These are phyloP conservation scores for Talaromyces wortmannii DNA, from an alignment of 495 filamentous ascomycete species.

Conservation along the genomic window DNA sequence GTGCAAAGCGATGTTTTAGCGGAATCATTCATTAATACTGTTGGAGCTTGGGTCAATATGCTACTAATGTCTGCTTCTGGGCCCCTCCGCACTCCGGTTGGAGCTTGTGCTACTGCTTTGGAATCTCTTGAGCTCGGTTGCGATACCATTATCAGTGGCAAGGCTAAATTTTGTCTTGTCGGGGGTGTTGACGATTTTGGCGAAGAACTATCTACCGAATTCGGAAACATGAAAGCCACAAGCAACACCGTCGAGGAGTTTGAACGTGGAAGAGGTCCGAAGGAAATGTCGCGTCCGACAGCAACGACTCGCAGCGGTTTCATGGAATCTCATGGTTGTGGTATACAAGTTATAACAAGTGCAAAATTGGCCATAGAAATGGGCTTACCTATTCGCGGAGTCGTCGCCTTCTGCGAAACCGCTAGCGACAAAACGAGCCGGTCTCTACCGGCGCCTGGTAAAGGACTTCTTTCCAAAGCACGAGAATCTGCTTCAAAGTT, in stretches of 20 bases:
- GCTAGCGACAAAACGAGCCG: constrained; percentile 15
- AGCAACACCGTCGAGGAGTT: constrained; percentile 8
- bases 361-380: constrained; percentile 14
- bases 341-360: constrained; percentile 12
- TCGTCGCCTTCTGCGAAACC: constrained; percentile 8
- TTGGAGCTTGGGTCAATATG: constrained; percentile 16
- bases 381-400: constrained; percentile 13
- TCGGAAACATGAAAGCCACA: constrained; percentile 15
- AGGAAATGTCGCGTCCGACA: constrained; percentile 16
- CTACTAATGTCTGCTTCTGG: constrained; percentile 12
- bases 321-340: constrained; percentile 14
- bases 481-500: constrained; percentile 1
- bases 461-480: constrained; percentile 13
- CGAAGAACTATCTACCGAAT: constrained; percentile 11
- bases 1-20: constrained; percentile 12
- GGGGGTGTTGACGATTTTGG: constrained; percentile 14
- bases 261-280: constrained; percentile 6
- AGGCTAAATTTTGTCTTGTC: constrained; percentile 11
- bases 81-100: constrained; percentile 14
- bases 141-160: constrained; percentile 9
- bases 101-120: constrained; percentile 14
- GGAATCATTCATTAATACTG: constrained; percentile 16
- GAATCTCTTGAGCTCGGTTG: constrained; percentile 15
- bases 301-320: constrained; percentile 11
- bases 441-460: constrained; percentile 17